Evolutionary conservation across 73 alveolate species (phyloP).

Genomic region (Paramecium pentaurelia): DNA sequence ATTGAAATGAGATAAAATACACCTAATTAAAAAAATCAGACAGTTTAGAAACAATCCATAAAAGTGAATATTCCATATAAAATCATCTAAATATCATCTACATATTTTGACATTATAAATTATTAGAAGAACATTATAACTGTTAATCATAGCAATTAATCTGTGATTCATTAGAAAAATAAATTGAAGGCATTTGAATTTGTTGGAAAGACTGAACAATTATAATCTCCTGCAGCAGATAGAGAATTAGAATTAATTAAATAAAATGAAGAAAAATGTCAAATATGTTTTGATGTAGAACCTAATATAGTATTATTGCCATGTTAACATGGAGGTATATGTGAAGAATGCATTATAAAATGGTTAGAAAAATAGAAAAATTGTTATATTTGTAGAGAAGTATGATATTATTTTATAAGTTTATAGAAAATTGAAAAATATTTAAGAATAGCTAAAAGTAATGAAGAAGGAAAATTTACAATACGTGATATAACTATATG

Average conservation of each 20-base stretch:
- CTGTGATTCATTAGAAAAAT: neutral
- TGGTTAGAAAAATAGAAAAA: neutral
- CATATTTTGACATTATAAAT: neutral
- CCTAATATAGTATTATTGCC: neutral
- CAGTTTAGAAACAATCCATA: neutral
- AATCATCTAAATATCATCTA: neutral
- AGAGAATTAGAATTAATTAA: neutral
- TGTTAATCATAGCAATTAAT: neutral
- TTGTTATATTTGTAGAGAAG: neutral
- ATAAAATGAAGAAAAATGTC: neutral
- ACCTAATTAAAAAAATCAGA: neutral
- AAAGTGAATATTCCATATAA: neutral
- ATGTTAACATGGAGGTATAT: slow-evolving; percentile 18
- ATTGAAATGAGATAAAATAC: neutral
- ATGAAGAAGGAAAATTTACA: neutral
- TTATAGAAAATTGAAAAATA: neutral
- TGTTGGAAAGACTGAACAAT: slow-evolving; percentile 16
- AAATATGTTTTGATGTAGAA: neutral
- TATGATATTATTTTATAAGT: neutral
- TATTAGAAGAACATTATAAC: neutral
- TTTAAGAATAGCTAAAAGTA: neutral
- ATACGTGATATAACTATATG: neutral
- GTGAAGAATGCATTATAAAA: neutral
- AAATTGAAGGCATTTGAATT: slow-evolving; percentile 10
- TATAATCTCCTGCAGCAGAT: neutral